These are phyloP conservation scores for Hibiscus trionum DNA, from an alignment of 345 rosid species.

Conservation along the genomic window DNA sequence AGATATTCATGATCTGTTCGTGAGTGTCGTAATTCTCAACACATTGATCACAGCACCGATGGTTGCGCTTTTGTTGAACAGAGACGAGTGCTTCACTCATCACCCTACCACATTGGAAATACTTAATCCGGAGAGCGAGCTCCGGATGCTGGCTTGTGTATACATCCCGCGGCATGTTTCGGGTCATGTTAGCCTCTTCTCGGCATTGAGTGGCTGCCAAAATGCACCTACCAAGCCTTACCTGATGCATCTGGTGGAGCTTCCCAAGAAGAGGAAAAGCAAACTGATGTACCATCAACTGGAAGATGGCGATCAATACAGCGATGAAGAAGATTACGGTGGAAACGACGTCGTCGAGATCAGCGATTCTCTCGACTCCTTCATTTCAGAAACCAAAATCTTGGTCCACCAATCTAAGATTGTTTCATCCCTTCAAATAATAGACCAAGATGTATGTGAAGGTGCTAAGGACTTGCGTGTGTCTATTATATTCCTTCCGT, in stretches of 20 bases:
- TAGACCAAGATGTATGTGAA: slow-evolving; percentile 69
- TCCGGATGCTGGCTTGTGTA: slow-evolving; percentile 58
- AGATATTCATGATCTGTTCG: slow-evolving; percentile 38
- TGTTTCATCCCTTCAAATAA: slow-evolving; percentile 40
- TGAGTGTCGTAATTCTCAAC: slow-evolving; percentile 46
- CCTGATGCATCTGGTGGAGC: slow-evolving; percentile 72
- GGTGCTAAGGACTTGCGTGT: slow-evolving; percentile 59
- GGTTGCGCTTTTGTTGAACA: slow-evolving; percentile 34
- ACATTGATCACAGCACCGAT: slow-evolving; percentile 51
- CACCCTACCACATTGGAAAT: slow-evolving; percentile 38
- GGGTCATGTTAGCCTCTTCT: slow-evolving; percentile 39
- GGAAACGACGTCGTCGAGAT: slow-evolving; percentile 69
- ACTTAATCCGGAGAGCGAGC: slow-evolving; percentile 43
- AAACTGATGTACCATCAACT: slow-evolving; percentile 57
- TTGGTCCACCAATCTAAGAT: slow-evolving; percentile 48
- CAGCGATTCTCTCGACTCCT: slow-evolving; percentile 61
- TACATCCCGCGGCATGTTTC: slow-evolving; percentile 70
- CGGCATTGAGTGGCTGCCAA: slow-evolving; percentile 42
- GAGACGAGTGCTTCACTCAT: slow-evolving; percentile 33
- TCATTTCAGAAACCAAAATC: slow-evolving; percentile 36
- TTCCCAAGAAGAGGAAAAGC: slow-evolving; percentile 42
- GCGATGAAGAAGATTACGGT: slow-evolving; percentile 71
- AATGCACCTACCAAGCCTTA: slow-evolving; percentile 40
- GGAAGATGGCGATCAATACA: slow-evolving; percentile 45
- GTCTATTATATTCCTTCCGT: slow-evolving; percentile 61